Evolutionary conservation across 371 early-diverging fungal genomes (phyloP), one percentile per base, ranked within the genome.

Genomic region (Apophysomyces ossiformis): DNA sequence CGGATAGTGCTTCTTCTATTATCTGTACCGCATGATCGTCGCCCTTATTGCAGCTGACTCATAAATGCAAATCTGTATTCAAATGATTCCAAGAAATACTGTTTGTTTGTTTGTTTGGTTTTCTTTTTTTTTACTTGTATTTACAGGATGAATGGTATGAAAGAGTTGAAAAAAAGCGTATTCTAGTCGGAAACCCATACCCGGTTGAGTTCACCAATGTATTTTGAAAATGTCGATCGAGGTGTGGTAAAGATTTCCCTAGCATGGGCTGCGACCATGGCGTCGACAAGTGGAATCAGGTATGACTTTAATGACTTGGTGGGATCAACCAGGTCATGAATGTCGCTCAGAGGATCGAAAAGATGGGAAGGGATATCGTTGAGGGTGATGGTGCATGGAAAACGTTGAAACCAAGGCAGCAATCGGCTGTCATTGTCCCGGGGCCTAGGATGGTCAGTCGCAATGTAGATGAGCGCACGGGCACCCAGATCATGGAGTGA

Each of bases 1-100:
- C 37, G 21, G 43, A 58, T 68, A 83, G 71, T 87, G 87, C 77
- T 97, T 97, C 87, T 97, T 97, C 80, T 96, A 90, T 86, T 97
- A 90, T 64, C 82, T 93, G 44, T 93, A 92, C 77, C 87, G 90
- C 71, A 87, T 89, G 89, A 88, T 89, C 70, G 82, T 89, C 41
- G 89, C 87, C 39, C 73, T 89, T 67, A 87, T 89, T 66, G 84
- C 83, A 72, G 86, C 90, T 61, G 81, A 81, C 71, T 68, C 79
- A 50, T 79, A 76, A 74, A 35, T 50, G 16, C 16, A 65, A 57
- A 60, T 41, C 54, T 46, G 57, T 60, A 58, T 43, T 61, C 61
- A 69, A 60, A 38, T 61, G 45, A 32, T 4, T 61, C 16, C 32
- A 26, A 26, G 32, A 26, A 26, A 59, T 50, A 47, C 26, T 35